These are phyloP conservation scores for Orobanche coerulescens DNA, from an alignment of 257 asterid species.

Conservation along the genomic window DNA sequence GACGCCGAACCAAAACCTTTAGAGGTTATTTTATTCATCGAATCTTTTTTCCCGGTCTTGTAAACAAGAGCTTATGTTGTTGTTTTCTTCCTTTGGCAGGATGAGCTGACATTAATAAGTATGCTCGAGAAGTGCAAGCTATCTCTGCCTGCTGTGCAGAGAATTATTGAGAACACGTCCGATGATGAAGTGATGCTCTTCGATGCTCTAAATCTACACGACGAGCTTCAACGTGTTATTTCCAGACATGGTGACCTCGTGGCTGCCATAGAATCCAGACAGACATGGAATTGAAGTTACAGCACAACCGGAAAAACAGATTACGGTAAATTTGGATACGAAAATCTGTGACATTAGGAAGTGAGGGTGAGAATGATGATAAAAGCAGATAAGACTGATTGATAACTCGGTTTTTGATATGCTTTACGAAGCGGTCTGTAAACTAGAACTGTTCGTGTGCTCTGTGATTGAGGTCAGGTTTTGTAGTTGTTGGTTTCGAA, in stretches of 20 bases:
- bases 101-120: constrained; percentile 61
- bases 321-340: constrained; percentile 16
- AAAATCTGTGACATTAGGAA: too few species aligned
- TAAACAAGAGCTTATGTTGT: neutral
- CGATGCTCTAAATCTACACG: constrained; percentile 80
- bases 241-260: constrained; percentile 47
- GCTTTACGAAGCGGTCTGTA: too few species aligned
- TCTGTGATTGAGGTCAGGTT: too few species aligned
- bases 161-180: constrained; percentile 66
- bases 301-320: constrained; percentile 24
- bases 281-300: constrained; percentile 21
- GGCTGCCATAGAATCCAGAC: constrained; percentile 37
- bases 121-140: constrained; percentile 73
- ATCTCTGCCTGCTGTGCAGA: constrained; percentile 53
- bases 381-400: too few species aligned
- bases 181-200: constrained; percentile 79
- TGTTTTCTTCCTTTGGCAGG: constrained; percentile 35
- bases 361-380: too few species aligned
- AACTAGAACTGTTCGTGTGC: too few species aligned
- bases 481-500: too few species aligned
- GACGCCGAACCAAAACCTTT: constrained; percentile 55
- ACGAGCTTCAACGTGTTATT: constrained; percentile 65
- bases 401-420: too few species aligned
- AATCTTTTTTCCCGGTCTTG: neutral
- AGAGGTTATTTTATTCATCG: constrained; percentile 38